These are phyloP conservation scores for Scolecobasidium constrictum DNA, from an alignment of 2,329 filamentous ascomycete species.

Conservation along the genomic window DNA sequence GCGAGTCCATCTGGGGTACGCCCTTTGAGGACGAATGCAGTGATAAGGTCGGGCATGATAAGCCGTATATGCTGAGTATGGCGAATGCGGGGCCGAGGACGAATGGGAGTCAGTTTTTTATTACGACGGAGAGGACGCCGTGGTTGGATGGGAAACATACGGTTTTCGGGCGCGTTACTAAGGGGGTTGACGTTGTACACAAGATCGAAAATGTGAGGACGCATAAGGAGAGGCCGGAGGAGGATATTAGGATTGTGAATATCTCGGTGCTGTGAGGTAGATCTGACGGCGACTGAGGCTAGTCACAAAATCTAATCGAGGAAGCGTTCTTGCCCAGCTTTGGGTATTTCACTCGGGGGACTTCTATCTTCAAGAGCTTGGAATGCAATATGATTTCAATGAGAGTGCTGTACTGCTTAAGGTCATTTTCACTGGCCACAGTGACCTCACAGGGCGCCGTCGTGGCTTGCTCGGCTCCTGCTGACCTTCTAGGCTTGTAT, in stretches of 20 bases:
- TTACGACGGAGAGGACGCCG: slow-evolving; percentile 63
- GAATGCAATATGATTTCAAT: no score
- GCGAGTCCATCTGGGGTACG: slow-evolving; percentile 84
- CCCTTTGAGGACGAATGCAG: slow-evolving; percentile 94
- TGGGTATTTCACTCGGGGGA: no score
- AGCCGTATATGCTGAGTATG: slow-evolving; percentile 94
- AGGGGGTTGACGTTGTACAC: slow-evolving; percentile 88
- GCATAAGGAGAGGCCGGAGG: slow-evolving; percentile 85
- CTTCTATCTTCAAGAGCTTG: no score
- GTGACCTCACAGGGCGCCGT: no score
- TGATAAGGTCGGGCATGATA: slow-evolving; percentile 73
- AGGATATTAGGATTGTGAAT: slow-evolving; percentile 95
- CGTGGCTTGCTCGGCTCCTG: no score
- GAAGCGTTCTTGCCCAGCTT: no score
- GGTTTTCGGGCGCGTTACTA: slow-evolving; percentile 82
- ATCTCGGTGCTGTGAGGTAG: slow-evolving; percentile 44
- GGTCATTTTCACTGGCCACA: no score
- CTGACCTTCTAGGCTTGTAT: no score
- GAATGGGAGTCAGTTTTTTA: slow-evolving; percentile 96
- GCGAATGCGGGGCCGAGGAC: slow-evolving; percentile 93
- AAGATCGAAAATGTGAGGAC: slow-evolving; percentile 87
- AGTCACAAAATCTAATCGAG: no score
- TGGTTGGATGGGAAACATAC: slow-evolving; percentile 97
- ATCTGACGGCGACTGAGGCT: no score
- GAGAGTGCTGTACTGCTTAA: no score